Conservation (phyloP, 1,284 basidiomycete species). For the Ganoderma lucidum region DNA sequence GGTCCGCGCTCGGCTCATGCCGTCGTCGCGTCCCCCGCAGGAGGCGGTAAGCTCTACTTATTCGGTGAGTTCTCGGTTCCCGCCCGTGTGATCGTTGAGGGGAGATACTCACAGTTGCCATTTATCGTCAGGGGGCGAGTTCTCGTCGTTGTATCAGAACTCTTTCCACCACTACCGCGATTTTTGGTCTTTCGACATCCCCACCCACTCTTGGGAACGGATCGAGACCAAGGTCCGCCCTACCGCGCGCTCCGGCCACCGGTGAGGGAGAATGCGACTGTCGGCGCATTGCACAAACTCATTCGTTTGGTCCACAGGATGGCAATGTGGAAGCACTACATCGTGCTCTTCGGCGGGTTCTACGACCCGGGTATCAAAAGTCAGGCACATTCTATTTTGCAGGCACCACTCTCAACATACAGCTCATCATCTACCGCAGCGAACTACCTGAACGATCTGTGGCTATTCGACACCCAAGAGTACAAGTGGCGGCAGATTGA, state of each 20-base stretch:
- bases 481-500: constrained; percentile 90
- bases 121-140: constrained; percentile 72
- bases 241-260: constrained; percentile 85
- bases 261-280: constrained; percentile 51
- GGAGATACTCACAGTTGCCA: not conserved
- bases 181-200: constrained; percentile 83
- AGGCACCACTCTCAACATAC: not conserved
- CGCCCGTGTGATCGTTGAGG: too few species aligned
- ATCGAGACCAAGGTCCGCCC: constrained; percentile 89
- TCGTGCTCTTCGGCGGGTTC: constrained; percentile 30
- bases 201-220: constrained; percentile 85
- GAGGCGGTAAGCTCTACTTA: constrained; percentile 86
- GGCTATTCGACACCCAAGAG: constrained; percentile 89
- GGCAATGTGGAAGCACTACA: constrained; percentile 72
- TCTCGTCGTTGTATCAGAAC: constrained; percentile 86
- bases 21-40: constrained; percentile 73
- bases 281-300: constrained; percentile 3
- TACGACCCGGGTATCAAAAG: constrained; percentile 34
- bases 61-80: constrained; percentile 68
- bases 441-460: constrained; percentile 87
- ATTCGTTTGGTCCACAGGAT: constrained; percentile 58
- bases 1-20: constrained; percentile 89
- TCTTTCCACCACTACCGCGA: constrained; percentile 93
- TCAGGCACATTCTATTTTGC: constrained; percentile 2
- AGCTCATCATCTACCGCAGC: constrained; percentile 50